Base-by-base conservation (phyloP, 2,329 filamentous ascomycete species). In the Cladophialophora yegresii region DNA sequence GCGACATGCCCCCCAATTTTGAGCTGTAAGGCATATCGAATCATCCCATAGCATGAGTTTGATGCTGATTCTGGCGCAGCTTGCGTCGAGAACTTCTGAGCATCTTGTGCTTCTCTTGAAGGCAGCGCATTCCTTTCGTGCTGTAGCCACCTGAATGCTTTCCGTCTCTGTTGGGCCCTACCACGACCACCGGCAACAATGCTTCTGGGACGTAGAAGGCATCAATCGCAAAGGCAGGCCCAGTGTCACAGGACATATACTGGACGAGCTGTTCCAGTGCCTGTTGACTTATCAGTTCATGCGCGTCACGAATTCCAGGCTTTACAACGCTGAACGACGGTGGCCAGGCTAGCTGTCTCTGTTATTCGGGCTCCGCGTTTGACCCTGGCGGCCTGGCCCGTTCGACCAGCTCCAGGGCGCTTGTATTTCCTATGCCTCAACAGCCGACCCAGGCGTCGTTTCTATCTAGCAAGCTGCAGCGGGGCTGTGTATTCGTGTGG, bases 341-440 rank as follows among this genome's bases (percentile, higher is more conserved):
- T 33, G 47, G 16, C 16, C 58, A 61, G 43, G 58, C 58, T 5
- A 61, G 49, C 8, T 61, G 58, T 22, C 49, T 54, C 0, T 61
- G 58, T 54, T 61, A 53, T 30, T 45, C 58, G 3, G 50, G 33
- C 33, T 22, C 47, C 28, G 22, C 49, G 9, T 61, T 26, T 23
- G 50, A 54, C 32, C n/a, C n/a, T n/a, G n/a, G n/a, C n/a, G n/a
- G n/a, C 58, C 58, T 1, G 49, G 33, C 7, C 47, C 49, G 12
- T 61, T 61, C 58, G 58, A 61, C 50, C 28, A 54, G 22, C 49
- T 54, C 23, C 58, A 54, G 49, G 54, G 58, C 28, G 58, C 49
- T 10, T 61, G 58, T 26, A 47, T 61, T 54, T 9, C 49, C 10
- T 61, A 23, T 13, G 58, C 58, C 12, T 61, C 58, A 30, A 61